phyloP scores from a whole-genome alignment of 73 alveolate species.

The Paramecium octaurelia region DNA sequence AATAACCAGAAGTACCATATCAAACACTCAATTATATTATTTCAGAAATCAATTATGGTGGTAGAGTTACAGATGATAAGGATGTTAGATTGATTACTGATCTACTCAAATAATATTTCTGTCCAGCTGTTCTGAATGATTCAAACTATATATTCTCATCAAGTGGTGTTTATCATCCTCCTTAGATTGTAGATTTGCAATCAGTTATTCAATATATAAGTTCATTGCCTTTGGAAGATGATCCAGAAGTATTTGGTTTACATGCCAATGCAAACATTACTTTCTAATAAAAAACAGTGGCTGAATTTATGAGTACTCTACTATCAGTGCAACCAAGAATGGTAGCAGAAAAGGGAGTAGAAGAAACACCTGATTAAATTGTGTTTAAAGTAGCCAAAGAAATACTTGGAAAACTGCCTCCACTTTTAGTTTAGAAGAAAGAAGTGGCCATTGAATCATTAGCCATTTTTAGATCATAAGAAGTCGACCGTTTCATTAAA shows the following conservation, averaged over 20 bases:
- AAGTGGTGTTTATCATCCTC: slow-evolving; percentile 89
- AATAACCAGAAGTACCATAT: slow-evolving; percentile 92
- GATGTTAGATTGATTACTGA: slow-evolving; percentile 98
- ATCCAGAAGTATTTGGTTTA: slow-evolving; percentile 99
- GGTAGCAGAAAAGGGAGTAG: slow-evolving; percentile 86
- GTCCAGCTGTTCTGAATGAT: slow-evolving; percentile 73
- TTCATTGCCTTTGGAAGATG: slow-evolving; percentile 98
- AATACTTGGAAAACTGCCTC: slow-evolving; percentile 80
- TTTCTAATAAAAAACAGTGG: slow-evolving; percentile 89
- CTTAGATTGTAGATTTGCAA: slow-evolving; percentile 71
- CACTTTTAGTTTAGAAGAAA: slow-evolving; percentile 72
- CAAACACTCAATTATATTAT: slow-evolving; percentile 88
- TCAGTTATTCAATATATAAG: slow-evolving; percentile 85
- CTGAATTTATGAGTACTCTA: slow-evolving; percentile 92
- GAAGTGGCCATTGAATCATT: slow-evolving; percentile 81
- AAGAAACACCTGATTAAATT: slow-evolving; percentile 94
- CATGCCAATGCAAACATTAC: slow-evolving; percentile 99
- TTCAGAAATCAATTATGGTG: slow-evolving; percentile 98
- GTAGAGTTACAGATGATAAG: slow-evolving; percentile 99
- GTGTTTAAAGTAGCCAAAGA: slow-evolving; percentile 87
- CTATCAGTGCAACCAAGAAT: slow-evolving; percentile 95
- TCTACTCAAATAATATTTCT: slow-evolving; percentile 87
- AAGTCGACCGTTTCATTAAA: slow-evolving; percentile 92
- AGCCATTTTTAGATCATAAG: slow-evolving; percentile 94
- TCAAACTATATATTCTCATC: slow-evolving; percentile 68